These are phyloP conservation scores for Cladorrhinum samala DNA, from an alignment of 495 filamentous ascomycete species.

Conservation along the genomic window DNA sequence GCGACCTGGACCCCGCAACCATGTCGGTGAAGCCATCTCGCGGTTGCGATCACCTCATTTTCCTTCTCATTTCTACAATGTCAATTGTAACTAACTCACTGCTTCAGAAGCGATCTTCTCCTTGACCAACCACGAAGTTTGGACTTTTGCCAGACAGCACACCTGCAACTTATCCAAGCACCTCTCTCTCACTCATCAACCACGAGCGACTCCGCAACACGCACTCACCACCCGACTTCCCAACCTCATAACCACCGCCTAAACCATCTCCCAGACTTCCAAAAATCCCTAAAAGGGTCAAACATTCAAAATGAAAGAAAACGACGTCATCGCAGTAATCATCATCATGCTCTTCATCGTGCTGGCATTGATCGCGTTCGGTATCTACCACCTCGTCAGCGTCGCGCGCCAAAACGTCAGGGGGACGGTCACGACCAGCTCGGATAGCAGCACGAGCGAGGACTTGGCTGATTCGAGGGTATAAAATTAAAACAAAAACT, in stretches of 20 bases:
- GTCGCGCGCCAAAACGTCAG: constrained; percentile 38
- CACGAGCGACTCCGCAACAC: too few relatives aligned
- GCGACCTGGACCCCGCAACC: too few relatives aligned
- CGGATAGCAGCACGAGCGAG: constrained; percentile 23
- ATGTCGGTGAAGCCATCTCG: too few relatives aligned
- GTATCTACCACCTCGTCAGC: constrained; percentile 56
- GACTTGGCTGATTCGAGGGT: not conserved
- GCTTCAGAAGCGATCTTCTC: too few relatives aligned
- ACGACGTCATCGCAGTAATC: constrained; percentile 76
- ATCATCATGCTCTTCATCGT: constrained; percentile 73
- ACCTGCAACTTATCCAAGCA: too few relatives aligned
- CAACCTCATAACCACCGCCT: not conserved
- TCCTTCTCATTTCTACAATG: too few relatives aligned
- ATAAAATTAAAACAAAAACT: not conserved
- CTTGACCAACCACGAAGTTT: too few relatives aligned
- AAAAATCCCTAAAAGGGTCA: not conserved
- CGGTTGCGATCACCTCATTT: too few relatives aligned
- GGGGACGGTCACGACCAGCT: constrained; percentile 23
- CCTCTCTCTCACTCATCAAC: too few relatives aligned
- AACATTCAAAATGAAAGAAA: constrained; percentile 54
- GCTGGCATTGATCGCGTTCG: constrained; percentile 61
- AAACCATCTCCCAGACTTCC: not conserved
- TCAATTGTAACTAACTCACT: too few relatives aligned
- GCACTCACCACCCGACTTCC: too few relatives aligned
- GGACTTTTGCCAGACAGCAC: too few relatives aligned